Percentiles rank a stretch among this genome's conserved stretches.
phyloP scores from a whole-genome alignment of 306 rosid species.

The Albizia julibrissin region DNA sequence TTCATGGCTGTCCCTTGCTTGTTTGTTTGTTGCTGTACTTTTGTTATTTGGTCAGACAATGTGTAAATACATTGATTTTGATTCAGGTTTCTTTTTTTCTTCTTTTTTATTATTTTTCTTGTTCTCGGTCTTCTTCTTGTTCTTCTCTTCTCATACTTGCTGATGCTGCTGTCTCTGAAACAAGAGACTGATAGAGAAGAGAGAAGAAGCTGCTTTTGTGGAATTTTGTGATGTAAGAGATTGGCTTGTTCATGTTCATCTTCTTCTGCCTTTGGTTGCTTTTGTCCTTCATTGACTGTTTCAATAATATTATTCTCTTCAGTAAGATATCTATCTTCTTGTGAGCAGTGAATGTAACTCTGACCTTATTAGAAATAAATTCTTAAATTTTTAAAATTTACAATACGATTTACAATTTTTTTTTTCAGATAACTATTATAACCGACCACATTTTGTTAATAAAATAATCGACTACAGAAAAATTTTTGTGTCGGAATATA shows the following conservation, averaged over 20 bases:
- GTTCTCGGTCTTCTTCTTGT: not conserved
- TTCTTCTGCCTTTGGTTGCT: slow-evolving; percentile 13
- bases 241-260: slow-evolving; percentile 6
- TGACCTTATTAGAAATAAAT: not conserved
- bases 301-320: not conserved
- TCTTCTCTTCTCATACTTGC: slow-evolving; percentile 4
- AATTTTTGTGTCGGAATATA: not conserved
- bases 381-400: not conserved
- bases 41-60: slow-evolving; percentile 46
- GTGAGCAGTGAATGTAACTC: not conserved
- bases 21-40: slow-evolving; percentile 25
- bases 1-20: slow-evolving; percentile 57
- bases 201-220: slow-evolving; percentile 20
- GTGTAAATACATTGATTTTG: slow-evolving; percentile 36
- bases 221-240: slow-evolving; percentile 7
- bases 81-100: not conserved
- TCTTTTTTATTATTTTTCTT: not conserved
- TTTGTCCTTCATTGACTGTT: slow-evolving; percentile 7
- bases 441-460: not conserved
- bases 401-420: not conserved
- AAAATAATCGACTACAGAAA: not conserved
- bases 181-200: not conserved
- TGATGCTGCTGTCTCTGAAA: slow-evolving; percentile 1
- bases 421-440: not conserved
- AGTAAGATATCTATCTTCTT: not conserved